A percentile compares a stretch with the other conserved stretches of the same genome.
phyloP scores from a whole-genome alignment of 805 yeast genomes.

The Saccharomycopsis microspora region DNA sequence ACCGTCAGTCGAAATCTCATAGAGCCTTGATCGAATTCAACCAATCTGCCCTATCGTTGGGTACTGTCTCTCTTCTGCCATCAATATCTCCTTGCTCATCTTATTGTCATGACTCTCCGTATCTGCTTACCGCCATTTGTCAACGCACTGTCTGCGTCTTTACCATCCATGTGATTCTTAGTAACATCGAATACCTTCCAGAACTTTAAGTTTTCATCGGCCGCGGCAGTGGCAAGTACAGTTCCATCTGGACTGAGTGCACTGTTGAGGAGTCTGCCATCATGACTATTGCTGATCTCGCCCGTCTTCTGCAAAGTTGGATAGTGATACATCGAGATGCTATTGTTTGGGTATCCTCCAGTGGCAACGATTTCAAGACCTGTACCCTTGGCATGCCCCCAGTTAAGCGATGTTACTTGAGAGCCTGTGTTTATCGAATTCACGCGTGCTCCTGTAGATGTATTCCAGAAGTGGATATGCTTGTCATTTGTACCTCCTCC shows the following conservation, averaged over 20 bases:
- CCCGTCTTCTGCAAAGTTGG: constrained; percentile 83
- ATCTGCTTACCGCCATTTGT: constrained; percentile 32
- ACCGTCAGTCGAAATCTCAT: too few species aligned
- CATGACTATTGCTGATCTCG: constrained; percentile 79
- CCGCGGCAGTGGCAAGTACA: constrained; percentile 88
- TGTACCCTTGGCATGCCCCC: constrained; percentile 74
- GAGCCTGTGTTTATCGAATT: constrained; percentile 86
- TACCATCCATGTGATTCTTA: constrained; percentile 21
- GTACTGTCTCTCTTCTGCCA: too few species aligned
- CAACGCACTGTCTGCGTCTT: constrained; percentile 21
- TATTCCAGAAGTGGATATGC: constrained; percentile 89
- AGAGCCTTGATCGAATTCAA: too few species aligned
- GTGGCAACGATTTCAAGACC: constrained; percentile 81
- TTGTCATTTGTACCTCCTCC: constrained; percentile 95
- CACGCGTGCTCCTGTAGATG: constrained; percentile 77
- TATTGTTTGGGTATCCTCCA: constrained; percentile 86
- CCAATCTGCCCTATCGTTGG: too few species aligned
- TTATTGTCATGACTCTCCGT: constrained; percentile 40
- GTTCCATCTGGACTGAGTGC: constrained; percentile 84
- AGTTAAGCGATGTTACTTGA: constrained; percentile 84
- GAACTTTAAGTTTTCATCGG: constrained; percentile 92
- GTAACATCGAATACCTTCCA: constrained; percentile 75
- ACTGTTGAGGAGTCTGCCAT: constrained; percentile 73
- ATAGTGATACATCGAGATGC: constrained; percentile 72
- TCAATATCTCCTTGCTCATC: constrained; percentile 19